These are phyloP conservation scores for Platismatia glauca DNA, from an alignment of 495 filamentous ascomycete genomes.

Conservation along the genomic window DNA sequence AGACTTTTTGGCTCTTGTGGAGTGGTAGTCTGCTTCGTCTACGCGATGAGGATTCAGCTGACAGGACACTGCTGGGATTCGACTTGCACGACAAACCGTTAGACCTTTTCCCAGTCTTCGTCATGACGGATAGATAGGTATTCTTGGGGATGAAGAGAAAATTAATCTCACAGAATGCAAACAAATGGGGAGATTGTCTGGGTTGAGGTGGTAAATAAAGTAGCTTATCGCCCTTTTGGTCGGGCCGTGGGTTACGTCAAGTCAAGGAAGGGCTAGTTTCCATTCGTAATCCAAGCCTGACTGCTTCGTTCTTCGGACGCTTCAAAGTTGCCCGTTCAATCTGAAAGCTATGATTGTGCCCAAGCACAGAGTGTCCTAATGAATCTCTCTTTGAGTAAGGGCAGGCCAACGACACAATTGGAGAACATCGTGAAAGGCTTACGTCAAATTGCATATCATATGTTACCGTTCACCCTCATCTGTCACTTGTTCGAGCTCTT, in stretches of 20 bases:
- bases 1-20: slow-evolving; percentile 1
- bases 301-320: background rate
- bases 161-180: background rate
- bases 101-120: slow-evolving; percentile 12
- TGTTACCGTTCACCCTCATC: background rate
- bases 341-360: background rate
- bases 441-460: background rate
- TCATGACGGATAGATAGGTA: background rate
- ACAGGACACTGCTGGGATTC: background rate
- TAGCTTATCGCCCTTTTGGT: background rate
- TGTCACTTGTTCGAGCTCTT: slow-evolving; percentile 2
- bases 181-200: background rate
- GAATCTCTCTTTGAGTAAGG: background rate
- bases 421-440: background rate
- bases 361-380: background rate
- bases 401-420: background rate
- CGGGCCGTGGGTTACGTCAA: background rate
- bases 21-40: slow-evolving; percentile 5
- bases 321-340: background rate
- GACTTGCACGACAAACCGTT: background rate
- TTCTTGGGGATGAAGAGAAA: background rate
- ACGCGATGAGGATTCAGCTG: background rate
- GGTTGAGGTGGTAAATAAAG: background rate
- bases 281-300: background rate
- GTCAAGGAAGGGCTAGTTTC: background rate